phyloP scores from a whole-genome alignment of 495 filamentous ascomycete genomes.

The Lophiostoma macrostomum region DNA sequence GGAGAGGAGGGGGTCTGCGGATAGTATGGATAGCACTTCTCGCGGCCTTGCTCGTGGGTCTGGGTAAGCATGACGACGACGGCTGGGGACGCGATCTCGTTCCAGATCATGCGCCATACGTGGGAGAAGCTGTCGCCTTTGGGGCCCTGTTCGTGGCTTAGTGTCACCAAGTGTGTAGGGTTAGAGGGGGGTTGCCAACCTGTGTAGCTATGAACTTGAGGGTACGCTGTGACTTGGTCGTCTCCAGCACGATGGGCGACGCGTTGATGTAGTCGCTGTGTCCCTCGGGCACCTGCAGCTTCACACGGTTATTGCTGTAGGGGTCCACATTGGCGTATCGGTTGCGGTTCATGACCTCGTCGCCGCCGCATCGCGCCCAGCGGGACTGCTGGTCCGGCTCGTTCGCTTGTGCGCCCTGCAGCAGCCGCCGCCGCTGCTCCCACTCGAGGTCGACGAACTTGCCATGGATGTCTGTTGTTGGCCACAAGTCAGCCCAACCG shows the following conservation, averaged over 20 bases:
- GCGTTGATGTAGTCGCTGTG: slow-evolving; percentile 94
- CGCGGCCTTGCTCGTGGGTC: slow-evolving; percentile 72
- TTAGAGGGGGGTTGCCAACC: slow-evolving; percentile 40
- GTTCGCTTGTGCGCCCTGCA: slow-evolving; percentile 42
- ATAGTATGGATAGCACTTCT: slow-evolving; percentile 94
- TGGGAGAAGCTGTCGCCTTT: slow-evolving; percentile 68
- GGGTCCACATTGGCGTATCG: slow-evolving; percentile 84
- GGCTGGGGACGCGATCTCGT: slow-evolving; percentile 71
- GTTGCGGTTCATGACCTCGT: slow-evolving; percentile 59
- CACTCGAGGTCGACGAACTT: slow-evolving; percentile 63
- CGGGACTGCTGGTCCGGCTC: slow-evolving; percentile 47
- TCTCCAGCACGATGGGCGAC: slow-evolving; percentile 71
- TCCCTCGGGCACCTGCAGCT: slow-evolving; percentile 75
- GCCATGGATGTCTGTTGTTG: slow-evolving; percentile 33
- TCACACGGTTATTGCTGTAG: slow-evolving; percentile 80
- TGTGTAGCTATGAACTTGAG: slow-evolving; percentile 66
- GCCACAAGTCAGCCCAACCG: slow-evolving; percentile 23
- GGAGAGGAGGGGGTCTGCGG: slow-evolving; percentile 58
- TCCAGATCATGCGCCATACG: slow-evolving; percentile 95
- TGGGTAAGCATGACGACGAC: slow-evolving; percentile 97
- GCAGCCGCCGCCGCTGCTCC: slow-evolving; percentile 57
- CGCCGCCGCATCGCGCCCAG: slow-evolving; percentile 55
- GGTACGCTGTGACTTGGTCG: slow-evolving; percentile 50
- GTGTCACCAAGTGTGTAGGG: neutral
- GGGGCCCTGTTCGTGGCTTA: slow-evolving; percentile 59